Conservation (phyloP, 306 rosid species). For the Sphenostylis stenocarpa region DNA sequence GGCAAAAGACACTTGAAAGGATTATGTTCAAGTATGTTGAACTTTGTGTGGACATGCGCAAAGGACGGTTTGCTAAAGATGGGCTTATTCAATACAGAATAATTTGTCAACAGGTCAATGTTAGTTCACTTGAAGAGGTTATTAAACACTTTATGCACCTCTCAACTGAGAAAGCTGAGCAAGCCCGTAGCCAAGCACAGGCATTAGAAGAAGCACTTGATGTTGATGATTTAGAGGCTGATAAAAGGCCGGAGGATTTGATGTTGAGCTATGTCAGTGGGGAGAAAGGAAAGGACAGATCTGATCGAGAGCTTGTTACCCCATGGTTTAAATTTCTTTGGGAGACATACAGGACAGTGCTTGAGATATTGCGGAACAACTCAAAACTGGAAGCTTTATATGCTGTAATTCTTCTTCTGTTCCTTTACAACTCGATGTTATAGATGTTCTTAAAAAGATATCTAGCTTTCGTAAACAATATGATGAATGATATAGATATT, state of each 20-base stretch:
- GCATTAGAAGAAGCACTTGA: slow-evolving; percentile 95
- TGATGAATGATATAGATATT: too few species aligned
- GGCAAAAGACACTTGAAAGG: slow-evolving; percentile 93
- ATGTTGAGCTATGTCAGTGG: slow-evolving; percentile 98
- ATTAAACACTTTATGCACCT: slow-evolving; percentile 97
- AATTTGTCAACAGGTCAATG: slow-evolving; percentile 98
- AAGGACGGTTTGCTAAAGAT: slow-evolving; percentile 92
- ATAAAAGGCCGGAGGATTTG: slow-evolving; percentile 92
- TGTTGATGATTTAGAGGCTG: slow-evolving; percentile 97
- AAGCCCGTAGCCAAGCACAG: slow-evolving; percentile 93
- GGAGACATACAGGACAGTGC: slow-evolving; percentile 98
- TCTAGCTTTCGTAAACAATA: too few species aligned
- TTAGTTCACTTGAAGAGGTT: slow-evolving; percentile 91
- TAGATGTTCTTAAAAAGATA: too few species aligned
- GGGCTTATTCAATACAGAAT: slow-evolving; percentile 96
- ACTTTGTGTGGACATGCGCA: slow-evolving; percentile 86
- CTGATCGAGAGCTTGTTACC: slow-evolving; percentile 92
- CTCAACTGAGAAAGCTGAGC: slow-evolving; percentile 96
- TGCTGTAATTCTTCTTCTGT: slow-evolving; percentile 58
- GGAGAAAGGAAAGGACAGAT: slow-evolving; percentile 92
- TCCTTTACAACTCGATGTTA: background rate
- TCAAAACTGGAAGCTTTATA: slow-evolving; percentile 92
- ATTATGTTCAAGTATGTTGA: slow-evolving; percentile 97
- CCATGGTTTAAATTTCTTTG: slow-evolving; percentile 98
- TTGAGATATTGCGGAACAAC: slow-evolving; percentile 90